phyloP scores from a whole-genome alignment of 139 green algal species.

The Haematococcus sp. region DNA sequence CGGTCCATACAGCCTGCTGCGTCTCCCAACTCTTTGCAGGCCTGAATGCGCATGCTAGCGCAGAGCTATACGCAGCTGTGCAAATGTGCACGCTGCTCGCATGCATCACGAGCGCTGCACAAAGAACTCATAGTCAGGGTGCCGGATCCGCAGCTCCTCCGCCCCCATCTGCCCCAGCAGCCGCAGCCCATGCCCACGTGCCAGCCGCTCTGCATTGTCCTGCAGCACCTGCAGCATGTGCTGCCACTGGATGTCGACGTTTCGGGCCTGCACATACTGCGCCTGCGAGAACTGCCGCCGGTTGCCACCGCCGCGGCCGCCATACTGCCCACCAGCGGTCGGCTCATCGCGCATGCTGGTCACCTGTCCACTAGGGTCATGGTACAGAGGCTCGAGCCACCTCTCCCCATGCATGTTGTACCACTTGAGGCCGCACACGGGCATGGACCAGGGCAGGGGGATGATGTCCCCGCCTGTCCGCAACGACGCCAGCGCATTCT shows the following conservation, averaged over 20 bases:
- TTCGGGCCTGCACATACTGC: constrained; percentile 2
- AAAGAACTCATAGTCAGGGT: constrained; percentile 65
- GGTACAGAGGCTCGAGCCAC: constrained; percentile 61
- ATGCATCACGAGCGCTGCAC: constrained; percentile 25
- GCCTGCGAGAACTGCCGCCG: not conserved
- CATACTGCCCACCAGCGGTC: not conserved
- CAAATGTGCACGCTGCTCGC: not conserved
- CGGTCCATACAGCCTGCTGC: no score
- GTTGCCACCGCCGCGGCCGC: not conserved
- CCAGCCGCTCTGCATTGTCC: constrained; percentile 39
- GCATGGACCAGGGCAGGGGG: constrained; percentile 12
- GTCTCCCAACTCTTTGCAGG: no score
- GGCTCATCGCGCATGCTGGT: not conserved
- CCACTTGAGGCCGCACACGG: constrained; percentile 58
- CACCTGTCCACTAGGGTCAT: not conserved
- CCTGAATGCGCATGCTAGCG: no score
- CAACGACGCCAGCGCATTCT: constrained; percentile 22
- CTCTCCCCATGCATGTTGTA: constrained; percentile 66
- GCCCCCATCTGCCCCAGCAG: constrained; percentile 38
- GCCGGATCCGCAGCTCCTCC: constrained; percentile 36
- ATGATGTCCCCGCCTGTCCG: not conserved
- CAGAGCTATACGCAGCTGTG: no score
- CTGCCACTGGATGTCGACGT: constrained; percentile 6
- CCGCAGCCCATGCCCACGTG: constrained; percentile 35
- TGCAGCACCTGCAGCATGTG: constrained; percentile 36